These are phyloP conservation scores for Biscogniauxia mediterranea DNA, from an alignment of 2,329 filamentous ascomycete genomes.

Conservation along the genomic window DNA sequence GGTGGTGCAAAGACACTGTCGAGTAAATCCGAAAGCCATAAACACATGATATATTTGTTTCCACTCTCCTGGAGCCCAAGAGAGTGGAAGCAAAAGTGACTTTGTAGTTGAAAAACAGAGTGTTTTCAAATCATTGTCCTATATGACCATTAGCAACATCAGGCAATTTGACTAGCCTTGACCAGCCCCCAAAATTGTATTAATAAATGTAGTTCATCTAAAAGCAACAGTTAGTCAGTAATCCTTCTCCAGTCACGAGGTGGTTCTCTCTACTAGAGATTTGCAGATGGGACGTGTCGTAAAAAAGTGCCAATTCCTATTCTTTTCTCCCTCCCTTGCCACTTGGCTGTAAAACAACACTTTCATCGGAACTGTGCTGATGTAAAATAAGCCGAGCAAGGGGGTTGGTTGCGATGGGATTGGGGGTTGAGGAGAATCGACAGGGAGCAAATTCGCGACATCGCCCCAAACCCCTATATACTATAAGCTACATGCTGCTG, in stretches of 20 bases:
- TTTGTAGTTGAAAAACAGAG: no score
- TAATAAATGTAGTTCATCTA: not conserved
- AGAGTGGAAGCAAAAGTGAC: not conserved
- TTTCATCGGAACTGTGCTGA: constrained; percentile 10
- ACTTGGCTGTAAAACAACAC: constrained; percentile 26
- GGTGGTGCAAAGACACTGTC: constrained; percentile 16
- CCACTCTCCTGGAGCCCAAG: not conserved
- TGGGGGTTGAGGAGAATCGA: constrained; percentile 1
- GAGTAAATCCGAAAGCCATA: not conserved
- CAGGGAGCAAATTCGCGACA: constrained; percentile 8
- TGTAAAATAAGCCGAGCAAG: constrained; percentile 18
- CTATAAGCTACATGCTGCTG: constrained; percentile 25
- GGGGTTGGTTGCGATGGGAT: constrained; percentile 9
- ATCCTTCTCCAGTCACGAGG: not conserved
- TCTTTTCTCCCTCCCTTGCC: constrained; percentile 24
- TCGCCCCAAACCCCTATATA: constrained; percentile 12
- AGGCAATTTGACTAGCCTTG: not conserved
- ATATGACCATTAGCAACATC: not conserved
- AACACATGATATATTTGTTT: not conserved
- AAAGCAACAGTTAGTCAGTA: not conserved
- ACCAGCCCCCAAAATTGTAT: no score
- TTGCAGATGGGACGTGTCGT: constrained; percentile 11
- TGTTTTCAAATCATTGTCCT: not conserved
- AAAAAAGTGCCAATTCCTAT: constrained; percentile 15
- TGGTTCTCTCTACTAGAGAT: constrained; percentile 10